A percentile compares a stretch with the other conserved stretches of the same genome.
phyloP scores from a whole-genome alignment of 805 yeast genomes.

The Wickerhamiella qilinensis region DNA sequence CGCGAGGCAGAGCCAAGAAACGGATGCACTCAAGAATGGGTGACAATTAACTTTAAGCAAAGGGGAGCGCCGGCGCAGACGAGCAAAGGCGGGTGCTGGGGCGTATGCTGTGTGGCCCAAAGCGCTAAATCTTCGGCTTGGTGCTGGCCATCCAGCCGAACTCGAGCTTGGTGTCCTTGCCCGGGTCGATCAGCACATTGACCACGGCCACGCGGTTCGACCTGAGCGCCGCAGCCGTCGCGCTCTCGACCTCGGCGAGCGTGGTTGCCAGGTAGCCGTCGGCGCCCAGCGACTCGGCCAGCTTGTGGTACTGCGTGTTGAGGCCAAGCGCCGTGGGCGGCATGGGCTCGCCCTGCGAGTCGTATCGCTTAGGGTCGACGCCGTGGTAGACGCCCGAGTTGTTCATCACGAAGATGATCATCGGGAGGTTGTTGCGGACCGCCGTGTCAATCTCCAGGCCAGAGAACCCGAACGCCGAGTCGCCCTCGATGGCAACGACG shows the following conservation, averaged over 20 bases:
- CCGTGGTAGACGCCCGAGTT: constrained; percentile 65
- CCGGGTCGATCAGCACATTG: constrained; percentile 48
- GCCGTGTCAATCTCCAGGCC: constrained; percentile 62
- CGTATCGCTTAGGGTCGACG: constrained; percentile 22
- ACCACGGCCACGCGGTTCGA: constrained; percentile 29
- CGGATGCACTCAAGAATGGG: too few relatives aligned
- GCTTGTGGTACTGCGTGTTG: constrained; percentile 38
- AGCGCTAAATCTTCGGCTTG: constrained; percentile 21
- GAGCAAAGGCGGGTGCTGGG: too few relatives aligned
- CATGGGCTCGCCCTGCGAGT: constrained; percentile 17
- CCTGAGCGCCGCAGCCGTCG: constrained; percentile 24
- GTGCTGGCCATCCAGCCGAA: constrained; percentile 58
- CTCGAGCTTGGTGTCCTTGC: constrained; percentile 35
- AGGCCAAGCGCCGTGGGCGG: constrained; percentile 47
- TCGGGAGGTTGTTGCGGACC: constrained; percentile 35
- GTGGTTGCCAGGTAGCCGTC: constrained; percentile 32
- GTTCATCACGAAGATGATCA: constrained; percentile 50
- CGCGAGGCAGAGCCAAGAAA: too few relatives aligned
- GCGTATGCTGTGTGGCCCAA: too few relatives aligned
- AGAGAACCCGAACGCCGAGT: constrained; percentile 64
- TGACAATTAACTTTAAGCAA: too few relatives aligned
- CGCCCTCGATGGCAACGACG: constrained; percentile 53
- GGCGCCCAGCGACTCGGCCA: constrained; percentile 43
- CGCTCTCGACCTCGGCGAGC: constrained; percentile 25
- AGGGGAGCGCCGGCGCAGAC: too few relatives aligned